Percentiles rank a stretch among this genome's conserved stretches.
Evolutionary conservation across 345 rosid genomes (phyloP).

Genomic region (Gossypium turneri): DNA sequence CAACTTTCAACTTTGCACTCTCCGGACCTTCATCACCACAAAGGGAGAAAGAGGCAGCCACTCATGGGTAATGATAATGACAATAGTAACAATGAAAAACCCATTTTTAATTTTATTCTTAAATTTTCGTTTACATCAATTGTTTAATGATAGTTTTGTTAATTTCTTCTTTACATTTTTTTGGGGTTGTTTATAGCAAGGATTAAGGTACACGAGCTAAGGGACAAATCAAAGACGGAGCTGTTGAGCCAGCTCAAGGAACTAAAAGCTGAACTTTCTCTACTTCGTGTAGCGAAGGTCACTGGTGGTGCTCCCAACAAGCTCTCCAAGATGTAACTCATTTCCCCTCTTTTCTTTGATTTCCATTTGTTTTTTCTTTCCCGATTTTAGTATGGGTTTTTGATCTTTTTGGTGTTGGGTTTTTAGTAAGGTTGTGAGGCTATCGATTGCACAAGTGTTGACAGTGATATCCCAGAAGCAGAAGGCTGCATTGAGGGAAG

Average conservation of each 20-base stretch:
- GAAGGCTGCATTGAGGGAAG: constrained; percentile 46
- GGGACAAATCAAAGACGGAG: constrained; percentile 46
- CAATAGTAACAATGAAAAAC: background rate
- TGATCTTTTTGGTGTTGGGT: background rate
- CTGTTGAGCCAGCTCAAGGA: constrained; percentile 46
- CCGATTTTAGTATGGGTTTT: background rate
- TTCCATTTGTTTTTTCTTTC: background rate
- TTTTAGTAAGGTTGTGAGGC: constrained; percentile 52
- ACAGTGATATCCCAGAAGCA: constrained; percentile 50
- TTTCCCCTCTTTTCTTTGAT: too few species aligned
- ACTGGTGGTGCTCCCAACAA: constrained; percentile 70
- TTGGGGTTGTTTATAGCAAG: constrained; percentile 30
- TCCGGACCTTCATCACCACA: background rate
- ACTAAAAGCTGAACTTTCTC: constrained; percentile 53
- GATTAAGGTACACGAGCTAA: constrained; percentile 57
- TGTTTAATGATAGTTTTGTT: background rate
- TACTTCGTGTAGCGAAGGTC: constrained; percentile 63
- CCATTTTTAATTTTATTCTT: background rate
- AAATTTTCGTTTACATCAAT: background rate
- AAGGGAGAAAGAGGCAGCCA: constrained; percentile 8
- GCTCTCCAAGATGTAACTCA: constrained; percentile 51
- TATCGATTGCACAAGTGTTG: constrained; percentile 50
- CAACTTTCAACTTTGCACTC: background rate
- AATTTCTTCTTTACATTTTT: background rate
- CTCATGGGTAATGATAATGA: constrained; percentile 22